Conservation (phyloP, 2,329 filamentous ascomycete species). For the Aspergillus proliferans region DNA sequence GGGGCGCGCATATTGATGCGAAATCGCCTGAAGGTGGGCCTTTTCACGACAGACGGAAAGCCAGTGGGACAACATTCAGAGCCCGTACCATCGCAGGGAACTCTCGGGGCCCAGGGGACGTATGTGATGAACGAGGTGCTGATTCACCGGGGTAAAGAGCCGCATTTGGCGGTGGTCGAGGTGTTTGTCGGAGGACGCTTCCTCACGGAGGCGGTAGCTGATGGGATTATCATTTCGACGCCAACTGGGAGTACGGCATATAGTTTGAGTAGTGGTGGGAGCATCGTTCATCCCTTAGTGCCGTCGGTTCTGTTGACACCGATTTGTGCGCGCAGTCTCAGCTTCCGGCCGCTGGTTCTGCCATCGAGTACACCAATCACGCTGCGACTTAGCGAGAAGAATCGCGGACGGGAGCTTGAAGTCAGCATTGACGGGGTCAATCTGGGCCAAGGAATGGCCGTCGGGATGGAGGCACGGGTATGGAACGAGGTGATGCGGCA, state of each 20-base stretch:
- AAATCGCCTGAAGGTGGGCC: slow-evolving; percentile 77
- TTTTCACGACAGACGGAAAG: slow-evolving; percentile 64
- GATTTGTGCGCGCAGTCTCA: slow-evolving; percentile 86
- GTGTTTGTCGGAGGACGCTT: slow-evolving; percentile 85
- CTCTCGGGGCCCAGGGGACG: slow-evolving; percentile 38
- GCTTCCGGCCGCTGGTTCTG: slow-evolving; percentile 84
- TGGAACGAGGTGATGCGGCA: slow-evolving; percentile 71
- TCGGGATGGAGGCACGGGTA: slow-evolving; percentile 83
- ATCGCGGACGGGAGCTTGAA: slow-evolving; percentile 68
- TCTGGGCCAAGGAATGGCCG: slow-evolving; percentile 56
- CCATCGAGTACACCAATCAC: slow-evolving; percentile 80
- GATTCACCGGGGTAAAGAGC: slow-evolving; percentile 81
- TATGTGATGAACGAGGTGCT: slow-evolving; percentile 92
- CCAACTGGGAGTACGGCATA: slow-evolving; percentile 95
- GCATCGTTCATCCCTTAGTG: slow-evolving; percentile 90
- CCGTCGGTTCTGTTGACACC: slow-evolving; percentile 84
- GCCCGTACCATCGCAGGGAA: slow-evolving; percentile 19
- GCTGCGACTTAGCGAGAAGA: slow-evolving; percentile 73
- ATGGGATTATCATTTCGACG: slow-evolving; percentile 89
- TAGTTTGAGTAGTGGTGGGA: slow-evolving; percentile 83
- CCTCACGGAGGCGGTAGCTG: slow-evolving; percentile 86
- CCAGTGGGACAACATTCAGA: slow-evolving; percentile 47
- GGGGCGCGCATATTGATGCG: slow-evolving; percentile 77
- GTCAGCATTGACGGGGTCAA: slow-evolving; percentile 73
- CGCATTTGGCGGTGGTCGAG: slow-evolving; percentile 86